phyloP scores from a whole-genome alignment of 208 protist genomes.

The Leishmania tarentolae region DNA sequence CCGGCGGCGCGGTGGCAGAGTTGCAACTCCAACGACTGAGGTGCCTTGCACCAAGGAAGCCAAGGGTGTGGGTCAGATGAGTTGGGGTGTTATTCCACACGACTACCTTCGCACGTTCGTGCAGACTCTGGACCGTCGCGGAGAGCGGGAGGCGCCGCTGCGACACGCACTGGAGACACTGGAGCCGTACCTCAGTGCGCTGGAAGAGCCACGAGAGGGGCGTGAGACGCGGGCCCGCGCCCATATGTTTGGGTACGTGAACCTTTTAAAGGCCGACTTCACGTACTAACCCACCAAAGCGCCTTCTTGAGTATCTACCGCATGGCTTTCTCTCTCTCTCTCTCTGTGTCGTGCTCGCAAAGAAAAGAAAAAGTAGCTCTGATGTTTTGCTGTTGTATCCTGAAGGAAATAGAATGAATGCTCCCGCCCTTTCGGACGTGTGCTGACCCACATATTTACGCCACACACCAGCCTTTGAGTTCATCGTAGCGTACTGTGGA shows the following conservation, averaged over 20 bases:
- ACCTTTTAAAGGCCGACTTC: slow-evolving; percentile 64
- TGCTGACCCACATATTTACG: too few relatives aligned
- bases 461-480: too few relatives aligned
- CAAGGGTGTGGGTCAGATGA: slow-evolving; percentile 26
- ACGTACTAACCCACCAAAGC: not conserved
- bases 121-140: slow-evolving; percentile 63
- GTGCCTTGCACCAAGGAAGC: not conserved
- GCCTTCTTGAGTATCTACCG: not conserved
- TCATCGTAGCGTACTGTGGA: not conserved
- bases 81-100: slow-evolving; percentile 70
- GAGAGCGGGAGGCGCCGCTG: slow-evolving; percentile 65
- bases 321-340: not conserved
- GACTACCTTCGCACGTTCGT: slow-evolving; percentile 65
- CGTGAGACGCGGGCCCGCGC: slow-evolving; percentile 69
- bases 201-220: slow-evolving; percentile 41
- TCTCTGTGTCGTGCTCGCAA: not conserved
- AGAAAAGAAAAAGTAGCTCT: too few relatives aligned
- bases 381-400: too few relatives aligned
- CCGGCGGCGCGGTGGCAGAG: not conserved
- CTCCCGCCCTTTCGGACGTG: too few relatives aligned
- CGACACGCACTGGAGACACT: slow-evolving; percentile 50
- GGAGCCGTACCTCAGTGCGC: slow-evolving; percentile 45
- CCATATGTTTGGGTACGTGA: slow-evolving; percentile 80
- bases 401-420: too few relatives aligned
- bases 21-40: not conserved